Evolutionary conservation across 176 grass and related monocot species (phyloP).

Genomic region (barley (Hordeum vulgare)): MorexV3_pseudomolecules_assembly NC_058523.1:515588551-515589050

Average conservation of each 20-base stretch:
- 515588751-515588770: background rate
- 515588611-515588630: constrained; percentile 4
- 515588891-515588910: background rate
- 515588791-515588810: background rate
- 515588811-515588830: background rate
- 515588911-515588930: background rate
- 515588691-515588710: too few species aligned
- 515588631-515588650: constrained; percentile 14
- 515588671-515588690: background rate
- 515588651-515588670: background rate
- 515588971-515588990: constrained; percentile 8
- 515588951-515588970: constrained; percentile 11
- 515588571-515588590: background rate
- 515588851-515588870: background rate
- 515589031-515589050: constrained; percentile 4
- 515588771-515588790: background rate
- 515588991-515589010: constrained; percentile 5
- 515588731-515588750: background rate
- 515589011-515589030: constrained; percentile 15
- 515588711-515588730: background rate
- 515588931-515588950: constrained; percentile 19
- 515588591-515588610: constrained; percentile 29
- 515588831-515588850: background rate
- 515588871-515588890: background rate
- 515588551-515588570: background rate